A percentile compares a stretch with the other conserved stretches of the same genome.
phyloP scores from a whole-genome alignment of 176 grass and related monocot species.

The Luzula sylvatica region DNA sequence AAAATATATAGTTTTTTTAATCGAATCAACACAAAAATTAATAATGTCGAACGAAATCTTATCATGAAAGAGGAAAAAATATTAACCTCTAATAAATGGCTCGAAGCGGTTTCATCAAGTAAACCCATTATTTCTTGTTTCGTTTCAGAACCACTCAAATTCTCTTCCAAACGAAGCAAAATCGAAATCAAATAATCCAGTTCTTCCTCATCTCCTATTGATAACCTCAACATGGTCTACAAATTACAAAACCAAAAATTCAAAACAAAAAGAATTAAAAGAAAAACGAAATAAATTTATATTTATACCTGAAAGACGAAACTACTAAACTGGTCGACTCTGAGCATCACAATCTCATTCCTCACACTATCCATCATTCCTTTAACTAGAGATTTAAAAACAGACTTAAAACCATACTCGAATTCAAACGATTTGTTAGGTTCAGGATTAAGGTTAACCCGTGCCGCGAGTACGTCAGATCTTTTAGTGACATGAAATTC shows the following conservation, averaged over 20 bases:
- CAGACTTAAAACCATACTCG: slow-evolving; percentile 36
- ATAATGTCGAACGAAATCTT: background rate
- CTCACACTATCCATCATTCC: slow-evolving; percentile 54
- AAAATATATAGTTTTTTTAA: background rate
- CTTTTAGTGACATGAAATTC: slow-evolving; percentile 71
- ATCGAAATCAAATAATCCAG: slow-evolving; percentile 50
- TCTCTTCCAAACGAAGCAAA: slow-evolving; percentile 42
- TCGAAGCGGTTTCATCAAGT: slow-evolving; percentile 83
- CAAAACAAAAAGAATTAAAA: background rate
- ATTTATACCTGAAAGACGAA: slow-evolving; percentile 71
- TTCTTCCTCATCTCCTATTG: slow-evolving; percentile 43
- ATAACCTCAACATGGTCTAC: slow-evolving; percentile 69
- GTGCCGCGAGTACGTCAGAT: slow-evolving; percentile 52
- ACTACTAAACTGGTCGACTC: slow-evolving; percentile 72
- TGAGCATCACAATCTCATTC: slow-evolving; percentile 41
- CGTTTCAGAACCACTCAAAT: slow-evolving; percentile 24
- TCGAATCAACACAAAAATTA: background rate
- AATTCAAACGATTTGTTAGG: slow-evolving; percentile 25
- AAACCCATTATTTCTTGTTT: slow-evolving; percentile 62
- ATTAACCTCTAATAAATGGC: slow-evolving; percentile 83
- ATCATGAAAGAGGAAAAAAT: slow-evolving; percentile 4
- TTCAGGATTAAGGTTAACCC: slow-evolving; percentile 37
- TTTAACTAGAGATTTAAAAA: slow-evolving; percentile 59
- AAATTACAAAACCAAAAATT: background rate
- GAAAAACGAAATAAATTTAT: slow-evolving; percentile 8